phyloP scores from a whole-genome alignment of 805 yeast species.

The Myxozyma geophila region DNA sequence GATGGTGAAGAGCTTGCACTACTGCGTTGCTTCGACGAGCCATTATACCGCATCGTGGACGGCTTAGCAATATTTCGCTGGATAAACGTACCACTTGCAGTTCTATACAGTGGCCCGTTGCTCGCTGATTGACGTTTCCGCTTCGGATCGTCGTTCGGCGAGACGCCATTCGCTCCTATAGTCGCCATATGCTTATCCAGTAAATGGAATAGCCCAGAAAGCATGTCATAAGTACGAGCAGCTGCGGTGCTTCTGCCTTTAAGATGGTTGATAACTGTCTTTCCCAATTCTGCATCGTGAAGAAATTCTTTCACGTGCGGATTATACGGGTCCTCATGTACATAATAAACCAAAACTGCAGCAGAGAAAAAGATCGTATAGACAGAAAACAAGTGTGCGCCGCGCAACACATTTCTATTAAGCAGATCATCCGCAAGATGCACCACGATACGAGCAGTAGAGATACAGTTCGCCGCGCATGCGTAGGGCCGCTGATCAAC shows the following conservation, averaged over 20 bases:
- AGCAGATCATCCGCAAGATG: conserved; percentile 81
- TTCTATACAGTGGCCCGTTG: not conserved
- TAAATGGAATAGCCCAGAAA: conserved; percentile 40
- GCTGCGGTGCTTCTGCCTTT: conserved; percentile 81
- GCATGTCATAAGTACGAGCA: conserved; percentile 72
- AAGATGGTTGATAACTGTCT: conserved; percentile 68
- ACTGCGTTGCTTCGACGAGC: conserved; percentile 3
- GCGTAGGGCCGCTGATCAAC: conserved; percentile 64
- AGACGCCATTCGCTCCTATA: conserved; percentile 8
- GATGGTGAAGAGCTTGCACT: not conserved
- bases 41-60: not conserved
- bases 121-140: conserved; percentile 25
- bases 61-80: conserved; percentile 13
- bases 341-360: conserved; percentile 82
- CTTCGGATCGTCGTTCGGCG: conserved; percentile 21
- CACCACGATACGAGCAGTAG: conserved; percentile 81
- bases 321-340: conserved; percentile 54
- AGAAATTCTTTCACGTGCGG: conserved; percentile 52
- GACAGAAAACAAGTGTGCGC: conserved; percentile 90
- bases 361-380: conserved; percentile 88
- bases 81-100: conserved; percentile 12
- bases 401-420: conserved; percentile 68
- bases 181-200: conserved; percentile 39
- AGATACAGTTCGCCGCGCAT: conserved; percentile 81
- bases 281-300: conserved; percentile 81